Evolutionary conservation across 345 rosid genomes (phyloP), one percentile per base, ranked within the genome.

Genomic region (Hirschfeldia incana): DNA sequence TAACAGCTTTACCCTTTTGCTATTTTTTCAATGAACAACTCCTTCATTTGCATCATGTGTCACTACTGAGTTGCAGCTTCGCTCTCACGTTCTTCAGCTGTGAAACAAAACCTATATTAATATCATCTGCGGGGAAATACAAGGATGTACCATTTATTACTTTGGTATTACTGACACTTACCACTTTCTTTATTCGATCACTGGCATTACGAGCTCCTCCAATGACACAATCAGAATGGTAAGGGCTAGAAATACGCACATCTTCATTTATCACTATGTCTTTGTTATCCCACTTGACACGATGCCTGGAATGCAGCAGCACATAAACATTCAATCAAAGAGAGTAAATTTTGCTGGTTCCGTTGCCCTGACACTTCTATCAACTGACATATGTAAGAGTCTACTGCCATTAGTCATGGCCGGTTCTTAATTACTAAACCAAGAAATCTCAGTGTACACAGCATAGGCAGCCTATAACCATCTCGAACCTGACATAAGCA

Each of bases 241-340:
- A 94, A 21, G 98, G 98, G 81, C 92, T 90, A 78, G 70, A 74
- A 61, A 94, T 89, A 62, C 91, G 89, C 71, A 94, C 98, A 80
- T 89, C 93, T 72, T 85, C 81, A 90, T 89, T 85, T 67, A 89
- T 93, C 76, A 90, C 86, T 49, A 94, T 92, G 74, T 59, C 85
- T 57, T 87, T 92, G 80, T 90, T 89, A 60, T 86, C 91, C 98
- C 98, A 92, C 65, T 87, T 81, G 34, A 90, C 94, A 44, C 90
- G 92, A 84, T 84, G 89, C 90, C 98, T 94, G 87, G 44, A 42
- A 33, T 4, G 51, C 74, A 68, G 13, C 70, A 73, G 29, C 72
- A 26, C 66, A 66, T 66, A 27, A 13, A 34, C 16, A 59, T 59
- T 58, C 60, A 6, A 37, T 67, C 44, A 60, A 44, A 75, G 28